These are phyloP conservation scores for Zymoseptoria tritici DNA, from an alignment of 2,329 filamentous ascomycete species.

Conservation along the genomic window DNA sequence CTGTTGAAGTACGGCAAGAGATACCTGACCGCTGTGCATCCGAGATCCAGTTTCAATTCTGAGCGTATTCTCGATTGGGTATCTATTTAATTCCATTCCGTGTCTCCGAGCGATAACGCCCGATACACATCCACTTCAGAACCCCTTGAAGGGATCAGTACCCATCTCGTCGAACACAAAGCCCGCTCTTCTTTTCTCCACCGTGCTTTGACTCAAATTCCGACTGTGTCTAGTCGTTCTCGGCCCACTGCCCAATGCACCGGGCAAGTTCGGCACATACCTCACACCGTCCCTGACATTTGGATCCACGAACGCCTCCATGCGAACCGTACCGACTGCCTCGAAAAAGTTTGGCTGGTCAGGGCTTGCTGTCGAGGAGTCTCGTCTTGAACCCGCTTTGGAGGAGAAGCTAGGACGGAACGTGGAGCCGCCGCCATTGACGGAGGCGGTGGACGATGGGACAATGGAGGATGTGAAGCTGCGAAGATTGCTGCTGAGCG, in stretches of 20 bases:
- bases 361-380: constrained; percentile 22
- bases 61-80: not conserved
- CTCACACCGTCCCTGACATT: constrained; percentile 26
- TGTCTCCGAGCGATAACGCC: not conserved
- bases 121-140: constrained; percentile 15
- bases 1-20: not conserved
- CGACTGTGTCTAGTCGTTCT: constrained; percentile 21
- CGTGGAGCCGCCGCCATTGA: constrained; percentile 13
- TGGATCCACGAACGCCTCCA: constrained; percentile 87
- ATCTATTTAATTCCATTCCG: not conserved
- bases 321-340: constrained; percentile 81
- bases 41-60: not conserved
- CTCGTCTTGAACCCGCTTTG: constrained; percentile 20
- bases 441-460: constrained; percentile 30
- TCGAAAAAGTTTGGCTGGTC: constrained; percentile 62
- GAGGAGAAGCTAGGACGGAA: constrained; percentile 20
- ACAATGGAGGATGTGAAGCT: constrained; percentile 58
- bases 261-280: constrained; percentile 25
- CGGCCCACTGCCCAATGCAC: constrained; percentile 10
- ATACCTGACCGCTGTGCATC: not conserved
- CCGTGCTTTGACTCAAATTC: constrained; percentile 23
- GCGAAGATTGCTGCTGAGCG: constrained; percentile 61
- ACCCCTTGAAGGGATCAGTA: constrained; percentile 31
- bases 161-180: constrained; percentile 31
- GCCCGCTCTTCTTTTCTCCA: constrained; percentile 26